These are phyloP conservation scores for Phanerochaete carnosa DNA, from an alignment of 768 basidiomycete species.

Conservation along the genomic window DNA sequence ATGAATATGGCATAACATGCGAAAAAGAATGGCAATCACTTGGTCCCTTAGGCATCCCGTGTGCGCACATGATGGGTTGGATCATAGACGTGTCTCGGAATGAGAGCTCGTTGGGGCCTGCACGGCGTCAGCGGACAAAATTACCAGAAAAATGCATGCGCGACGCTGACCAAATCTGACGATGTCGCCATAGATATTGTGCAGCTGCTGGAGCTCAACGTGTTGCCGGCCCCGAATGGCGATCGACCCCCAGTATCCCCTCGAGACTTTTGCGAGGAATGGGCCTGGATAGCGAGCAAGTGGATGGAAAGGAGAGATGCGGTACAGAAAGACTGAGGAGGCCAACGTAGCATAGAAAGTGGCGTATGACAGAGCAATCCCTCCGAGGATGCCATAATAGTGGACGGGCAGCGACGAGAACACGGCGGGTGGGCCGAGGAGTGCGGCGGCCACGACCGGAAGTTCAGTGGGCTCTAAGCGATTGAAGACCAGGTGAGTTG, in stretches of 20 bases:
- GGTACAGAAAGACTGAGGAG: slow-evolving; percentile 7
- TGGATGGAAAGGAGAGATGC: slow-evolving; percentile 23
- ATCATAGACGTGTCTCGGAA: slow-evolving; percentile 10
- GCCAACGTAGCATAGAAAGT: neutral
- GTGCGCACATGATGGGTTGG: slow-evolving; percentile 11
- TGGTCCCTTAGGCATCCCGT: slow-evolving; percentile 19
- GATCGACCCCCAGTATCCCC: slow-evolving; percentile 12
- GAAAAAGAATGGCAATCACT: neutral
- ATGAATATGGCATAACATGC: no score
- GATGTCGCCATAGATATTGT: slow-evolving; percentile 31
- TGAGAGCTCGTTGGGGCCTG: slow-evolving; percentile 20
- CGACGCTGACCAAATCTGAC: slow-evolving; percentile 32
- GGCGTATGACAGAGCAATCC: neutral
- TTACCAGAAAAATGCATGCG: neutral
- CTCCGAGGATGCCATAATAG: neutral
- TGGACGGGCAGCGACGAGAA: neutral
- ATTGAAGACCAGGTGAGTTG: slow-evolving; percentile 4
- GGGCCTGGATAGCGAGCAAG: slow-evolving; percentile 23
- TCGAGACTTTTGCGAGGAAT: slow-evolving; percentile 9
- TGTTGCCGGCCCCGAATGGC: slow-evolving; percentile 24
- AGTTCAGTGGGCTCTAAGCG: slow-evolving; percentile 1
- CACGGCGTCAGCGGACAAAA: neutral
- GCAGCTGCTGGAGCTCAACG: slow-evolving; percentile 24
- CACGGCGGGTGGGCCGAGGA: neutral
- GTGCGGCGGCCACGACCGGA: neutral